Base-by-base conservation (phyloP, 2,329 filamentous ascomycete species). In the Claviceps lovelessii region DNA sequence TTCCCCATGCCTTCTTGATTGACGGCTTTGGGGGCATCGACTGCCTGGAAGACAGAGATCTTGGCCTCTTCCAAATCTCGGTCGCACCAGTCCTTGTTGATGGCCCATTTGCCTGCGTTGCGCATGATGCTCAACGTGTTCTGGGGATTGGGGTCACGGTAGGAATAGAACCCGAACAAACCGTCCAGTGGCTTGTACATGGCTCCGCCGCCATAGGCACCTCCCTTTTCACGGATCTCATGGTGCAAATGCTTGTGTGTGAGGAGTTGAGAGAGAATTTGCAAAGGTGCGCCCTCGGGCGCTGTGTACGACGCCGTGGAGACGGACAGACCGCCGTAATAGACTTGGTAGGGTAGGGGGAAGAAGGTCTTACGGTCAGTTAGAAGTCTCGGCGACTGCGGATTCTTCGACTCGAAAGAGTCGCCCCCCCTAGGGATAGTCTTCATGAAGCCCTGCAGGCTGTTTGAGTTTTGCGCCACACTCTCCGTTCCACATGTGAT, bases 241-340 rank as follows among this genome's bases (percentile, higher is more conserved):
- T 95, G 91, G 67, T 98, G 93, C 33, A 98, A 77, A 65, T 96
- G 88, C 70, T 95, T 96, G 73, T 98, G 91, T 0, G 91, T 97
- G 37, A 98, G 79, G 19, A 98, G 81, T 67, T 96, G 89, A 13
- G 90, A 84, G 28, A 98, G 81, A 45, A 97, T 86, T 63, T 91
- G 89, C 17, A 97, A 81, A 0, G 90, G 80, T 1, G 93, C 88
- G 45, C 86, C 84, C 53, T 86, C 78, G 0, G 83, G 68, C 47
- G 87, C 81, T 4, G 82, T 84, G 69, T 96, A 98, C 0, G 90
- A 87, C 0, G 86, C 85, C 0, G 91, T 95, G 7, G 87, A 84
- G 15, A 95, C 72, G 19, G 89, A 85, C 48, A 93, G 77, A 17
- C 85, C 86, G 8, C 91, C 89, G 66, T 97, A 97, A 67, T 95